Base-by-base conservation (phyloP, 1,284 basidiomycete genomes). In the Cerioporus squamosus region DNA sequence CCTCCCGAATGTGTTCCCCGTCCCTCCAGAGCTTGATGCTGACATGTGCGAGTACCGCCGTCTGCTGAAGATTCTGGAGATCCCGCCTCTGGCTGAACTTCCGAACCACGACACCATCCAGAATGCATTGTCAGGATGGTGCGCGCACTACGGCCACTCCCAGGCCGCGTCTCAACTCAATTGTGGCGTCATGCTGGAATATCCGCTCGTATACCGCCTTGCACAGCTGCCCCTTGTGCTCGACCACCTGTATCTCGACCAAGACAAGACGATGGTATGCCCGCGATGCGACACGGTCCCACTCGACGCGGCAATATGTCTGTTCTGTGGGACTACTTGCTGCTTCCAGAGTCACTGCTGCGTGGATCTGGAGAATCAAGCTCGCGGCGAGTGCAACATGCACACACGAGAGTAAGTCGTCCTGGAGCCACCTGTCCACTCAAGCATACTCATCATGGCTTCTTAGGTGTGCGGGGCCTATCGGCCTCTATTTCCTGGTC, bases 321-420 rank as follows among this genome's bases (percentile, higher is more conserved):
- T 98, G 59, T 81, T 96, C 51, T 99, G 97, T 68, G 97, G 97
- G 1, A 81, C 87, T 44, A 86, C 91, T 17, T 88, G 94, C 8
- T 99, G 97, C 71, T 85, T 96, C 76, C 93, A 96, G 70, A 93
- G 93, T 64, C 91, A 96, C 68, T 99, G 97, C 70, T 99, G 97
- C 73, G 82, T 83, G 65, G 93, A 95, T 66, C 69, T 77, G 23
- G 90, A 94, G 46, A 79, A 78, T 43, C 77, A 83, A 53, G 74
- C 86, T 58, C 74, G 92, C 79, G 77, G 87, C 36, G 97, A 99
- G 72, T 98, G 97, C 75, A 99, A 98, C 73, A 86, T 93, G 79
- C 97, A 99, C 73, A 92, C 91, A 65, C 83, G 94, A 81, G 90
- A 93, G 93, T 97, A 73, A 75, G 94, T 33, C 31, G 31, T 14